Percentiles rank a stretch among this genome's conserved stretches.
phyloP scores from a whole-genome alignment of 2,329 filamentous ascomycete species.

The Colletotrichum paranaense region DNA sequence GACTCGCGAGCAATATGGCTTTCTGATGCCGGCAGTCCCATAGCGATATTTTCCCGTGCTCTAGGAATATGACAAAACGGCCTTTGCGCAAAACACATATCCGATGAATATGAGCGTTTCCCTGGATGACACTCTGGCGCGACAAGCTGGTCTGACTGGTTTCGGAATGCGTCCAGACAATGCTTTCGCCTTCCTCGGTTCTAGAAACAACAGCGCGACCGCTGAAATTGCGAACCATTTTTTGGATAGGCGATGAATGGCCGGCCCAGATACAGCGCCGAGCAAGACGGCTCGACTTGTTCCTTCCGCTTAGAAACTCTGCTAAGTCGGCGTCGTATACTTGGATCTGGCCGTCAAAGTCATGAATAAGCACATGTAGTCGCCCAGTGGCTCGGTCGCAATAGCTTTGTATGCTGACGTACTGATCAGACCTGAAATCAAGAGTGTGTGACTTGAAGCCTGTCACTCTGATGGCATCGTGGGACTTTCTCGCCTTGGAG shows the following conservation, averaged over 20 bases:
- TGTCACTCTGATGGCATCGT: slow-evolving; percentile 86
- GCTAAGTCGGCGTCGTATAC: slow-evolving; percentile 85
- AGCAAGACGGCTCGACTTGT: slow-evolving; percentile 68
- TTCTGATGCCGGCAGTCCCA: slow-evolving; percentile 79
- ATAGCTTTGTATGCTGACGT: slow-evolving; percentile 80
- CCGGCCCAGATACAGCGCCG: slow-evolving; percentile 82
- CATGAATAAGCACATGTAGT: slow-evolving; percentile 81
- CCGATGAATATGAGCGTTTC: slow-evolving; percentile 79
- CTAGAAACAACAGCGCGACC: slow-evolving; percentile 85
- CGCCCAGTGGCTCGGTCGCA: slow-evolving; percentile 73
- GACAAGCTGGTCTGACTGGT: slow-evolving; percentile 65
- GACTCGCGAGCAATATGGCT: slow-evolving; percentile 69
- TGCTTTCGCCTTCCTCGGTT: slow-evolving; percentile 80
- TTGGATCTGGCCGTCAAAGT: slow-evolving; percentile 86
- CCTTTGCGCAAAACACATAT: slow-evolving; percentile 83
- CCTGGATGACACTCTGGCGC: slow-evolving; percentile 75
- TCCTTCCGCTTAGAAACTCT: slow-evolving; percentile 80
- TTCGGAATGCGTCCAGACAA: slow-evolving; percentile 81
- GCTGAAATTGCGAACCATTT: slow-evolving; percentile 86
- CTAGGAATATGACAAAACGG: slow-evolving; percentile 83
- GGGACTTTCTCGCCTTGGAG: slow-evolving; percentile 71
- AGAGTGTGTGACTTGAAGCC: slow-evolving; percentile 74
- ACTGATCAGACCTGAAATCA: slow-evolving; percentile 51
- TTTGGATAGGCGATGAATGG: slow-evolving; percentile 82
- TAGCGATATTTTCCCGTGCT: slow-evolving; percentile 75